phyloP scores from a whole-genome alignment of 768 basidiomycete genomes.

The Wakefieldia striispora region DNA sequence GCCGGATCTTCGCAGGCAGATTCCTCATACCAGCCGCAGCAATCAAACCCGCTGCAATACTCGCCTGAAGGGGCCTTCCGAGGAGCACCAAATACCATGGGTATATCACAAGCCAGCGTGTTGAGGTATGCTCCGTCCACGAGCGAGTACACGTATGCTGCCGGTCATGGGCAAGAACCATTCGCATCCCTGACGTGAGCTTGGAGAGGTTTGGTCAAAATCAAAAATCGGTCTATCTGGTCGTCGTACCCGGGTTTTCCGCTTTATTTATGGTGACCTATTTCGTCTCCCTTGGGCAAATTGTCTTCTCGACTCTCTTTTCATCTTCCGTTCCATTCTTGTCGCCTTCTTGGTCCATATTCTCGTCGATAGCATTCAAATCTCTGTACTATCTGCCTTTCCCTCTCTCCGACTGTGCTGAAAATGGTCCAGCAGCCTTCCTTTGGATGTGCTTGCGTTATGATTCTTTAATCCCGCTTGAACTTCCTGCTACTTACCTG shows the following conservation, averaged over 20 bases:
- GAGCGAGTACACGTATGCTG: conserved; percentile 20
- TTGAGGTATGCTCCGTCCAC: conserved; percentile 17
- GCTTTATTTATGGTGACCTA: conserved; percentile 5
- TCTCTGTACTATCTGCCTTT: conserved; percentile 10
- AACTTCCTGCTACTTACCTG: conserved; percentile 7
- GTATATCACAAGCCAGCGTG: conserved; percentile 12
- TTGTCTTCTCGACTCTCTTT: too few relatives aligned
- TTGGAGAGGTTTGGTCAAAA: not conserved
- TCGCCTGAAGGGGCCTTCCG: conserved; percentile 18
- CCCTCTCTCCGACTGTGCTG: not conserved
- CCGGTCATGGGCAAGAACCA: conserved; percentile 25
- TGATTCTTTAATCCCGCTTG: conserved; percentile 3
- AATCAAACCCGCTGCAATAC: conserved; percentile 16
- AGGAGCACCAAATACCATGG: conserved; percentile 10
- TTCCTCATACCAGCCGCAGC: conserved; percentile 12
- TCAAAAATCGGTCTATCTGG: conserved; percentile 1
- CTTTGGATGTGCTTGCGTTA: conserved; percentile 8
- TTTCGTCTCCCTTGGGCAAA: conserved; percentile 1
- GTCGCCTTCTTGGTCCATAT: conserved; percentile 10
- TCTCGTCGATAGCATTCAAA: conserved; percentile 7
- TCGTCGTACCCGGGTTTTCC: not conserved
- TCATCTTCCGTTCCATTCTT: conserved; percentile 12
- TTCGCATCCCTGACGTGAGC: conserved; percentile 20
- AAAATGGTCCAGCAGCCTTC: conserved; percentile 8
- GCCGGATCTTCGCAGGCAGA: conserved; percentile 9